Evolutionary conservation across 2,329 filamentous ascomycete genomes (phyloP).

Genomic region (Epichloe baconii): DNA sequence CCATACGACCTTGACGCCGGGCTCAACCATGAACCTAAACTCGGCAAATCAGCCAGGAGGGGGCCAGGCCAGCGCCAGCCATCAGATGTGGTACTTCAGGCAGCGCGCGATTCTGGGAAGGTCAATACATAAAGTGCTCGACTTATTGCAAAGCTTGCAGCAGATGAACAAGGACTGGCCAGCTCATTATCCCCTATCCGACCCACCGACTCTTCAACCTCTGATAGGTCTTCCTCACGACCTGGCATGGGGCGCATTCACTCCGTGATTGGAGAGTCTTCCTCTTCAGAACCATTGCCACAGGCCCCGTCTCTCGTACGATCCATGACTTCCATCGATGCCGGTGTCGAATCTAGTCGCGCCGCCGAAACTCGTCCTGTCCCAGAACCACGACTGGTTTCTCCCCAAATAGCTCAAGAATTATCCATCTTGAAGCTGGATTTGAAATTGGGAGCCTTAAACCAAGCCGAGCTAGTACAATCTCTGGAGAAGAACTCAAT

Average conservation of each 20-base stretch:
- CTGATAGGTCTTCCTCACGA: constrained; percentile 37
- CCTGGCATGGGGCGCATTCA: constrained; percentile 52
- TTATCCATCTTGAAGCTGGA: constrained; percentile 94
- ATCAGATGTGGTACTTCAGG: constrained; percentile 90
- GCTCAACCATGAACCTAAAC: constrained; percentile 24
- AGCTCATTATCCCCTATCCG: constrained; percentile 87
- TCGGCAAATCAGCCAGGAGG: constrained; percentile 28
- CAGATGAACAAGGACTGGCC: constrained; percentile 88
- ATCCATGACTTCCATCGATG: constrained; percentile 57
- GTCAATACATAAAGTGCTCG: constrained; percentile 75
- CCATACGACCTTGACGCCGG: constrained; percentile 13
- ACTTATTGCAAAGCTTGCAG: constrained; percentile 71
- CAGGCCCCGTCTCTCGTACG: constrained; percentile 46
- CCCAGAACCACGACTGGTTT: constrained; percentile 70
- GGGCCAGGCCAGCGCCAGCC: constrained; percentile 64
- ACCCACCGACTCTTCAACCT: constrained; percentile 35
- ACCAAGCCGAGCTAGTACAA: constrained; percentile 84
- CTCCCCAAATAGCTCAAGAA: constrained; percentile 85
- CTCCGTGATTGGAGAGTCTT: constrained; percentile 40
- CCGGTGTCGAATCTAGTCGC: constrained; percentile 57
- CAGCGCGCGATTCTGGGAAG: constrained; percentile 79
- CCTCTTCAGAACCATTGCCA: constrained; percentile 20
- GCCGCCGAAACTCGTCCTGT: constrained; percentile 47
- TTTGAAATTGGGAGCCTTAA: constrained; percentile 73
- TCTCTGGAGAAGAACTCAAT: constrained; percentile 88